Conservation (phyloP, 2,329 filamentous ascomycete species). For the Eurotiales sp. region DNA sequence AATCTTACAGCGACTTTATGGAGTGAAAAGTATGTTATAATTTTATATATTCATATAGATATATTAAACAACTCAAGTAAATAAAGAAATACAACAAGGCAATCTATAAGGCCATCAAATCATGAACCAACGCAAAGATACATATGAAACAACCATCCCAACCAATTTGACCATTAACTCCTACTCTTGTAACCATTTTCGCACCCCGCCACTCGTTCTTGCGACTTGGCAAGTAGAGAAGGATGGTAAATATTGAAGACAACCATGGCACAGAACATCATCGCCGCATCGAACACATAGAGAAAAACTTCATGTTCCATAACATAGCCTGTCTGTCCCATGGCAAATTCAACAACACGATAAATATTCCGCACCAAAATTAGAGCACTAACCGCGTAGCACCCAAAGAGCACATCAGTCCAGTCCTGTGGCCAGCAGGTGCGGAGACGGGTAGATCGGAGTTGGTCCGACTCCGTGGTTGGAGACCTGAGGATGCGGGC, state of each 20-base stretch:
- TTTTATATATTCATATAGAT: too few relatives aligned
- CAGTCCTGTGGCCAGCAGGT: constrained; percentile 18
- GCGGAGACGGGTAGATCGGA: constrained; percentile 21
- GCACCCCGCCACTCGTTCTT: too few relatives aligned
- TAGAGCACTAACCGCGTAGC: constrained; percentile 18
- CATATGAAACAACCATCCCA: too few relatives aligned
- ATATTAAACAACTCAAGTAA: too few relatives aligned
- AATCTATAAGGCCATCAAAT: too few relatives aligned
- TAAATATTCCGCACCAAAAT: constrained; percentile 21
- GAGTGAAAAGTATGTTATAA: too few relatives aligned
- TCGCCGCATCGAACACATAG: constrained; percentile 21
- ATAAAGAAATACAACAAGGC: too few relatives aligned
- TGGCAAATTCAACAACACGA: constrained; percentile 20
- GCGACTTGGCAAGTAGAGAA: background rate
- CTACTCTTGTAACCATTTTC: too few relatives aligned
- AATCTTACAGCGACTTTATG: too few relatives aligned
- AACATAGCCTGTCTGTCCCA: constrained; percentile 19
- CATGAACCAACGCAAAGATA: too few relatives aligned
- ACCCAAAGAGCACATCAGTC: constrained; percentile 35
- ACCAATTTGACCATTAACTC: too few relatives aligned
- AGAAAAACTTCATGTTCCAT: constrained; percentile 19
- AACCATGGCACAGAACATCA: constrained; percentile 17
- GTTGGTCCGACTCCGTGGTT: constrained; percentile 14
- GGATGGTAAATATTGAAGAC: constrained; percentile 10
- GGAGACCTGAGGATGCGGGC: constrained; percentile 27